Evolutionary conservation across 192 early-diverging fungal species (phyloP).

Genomic region (Coemansia sp.): DNA sequence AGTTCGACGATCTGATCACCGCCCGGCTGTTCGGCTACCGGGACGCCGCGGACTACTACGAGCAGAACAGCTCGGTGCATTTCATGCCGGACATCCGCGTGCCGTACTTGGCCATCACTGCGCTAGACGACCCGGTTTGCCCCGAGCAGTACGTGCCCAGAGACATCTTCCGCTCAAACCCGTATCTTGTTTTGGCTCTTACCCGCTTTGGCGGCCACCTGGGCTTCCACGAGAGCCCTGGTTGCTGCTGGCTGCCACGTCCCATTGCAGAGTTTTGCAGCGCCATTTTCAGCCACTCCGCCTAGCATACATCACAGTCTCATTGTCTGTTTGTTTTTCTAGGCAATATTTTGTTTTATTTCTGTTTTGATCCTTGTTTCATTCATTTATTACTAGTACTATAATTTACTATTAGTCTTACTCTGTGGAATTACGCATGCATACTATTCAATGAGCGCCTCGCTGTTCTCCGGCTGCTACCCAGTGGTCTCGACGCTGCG

Average conservation of each 20-base stretch:
- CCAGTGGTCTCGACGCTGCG: conserved; percentile 22
- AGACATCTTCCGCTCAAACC: conserved; percentile 71
- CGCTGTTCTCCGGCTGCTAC: conserved; percentile 3
- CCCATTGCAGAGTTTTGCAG: conserved; percentile 67
- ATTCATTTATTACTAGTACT: neutral
- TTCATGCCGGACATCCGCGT: conserved; percentile 64
- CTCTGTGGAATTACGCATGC: neutral
- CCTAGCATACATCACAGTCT: neutral
- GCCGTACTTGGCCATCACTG: conserved; percentile 81
- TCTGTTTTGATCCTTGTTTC: conserved; percentile 1
- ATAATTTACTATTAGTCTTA: neutral
- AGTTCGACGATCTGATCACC: conserved; percentile 85
- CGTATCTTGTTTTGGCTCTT: conserved; percentile 72
- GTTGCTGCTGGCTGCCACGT: conserved; percentile 57
- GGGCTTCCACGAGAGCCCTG: conserved; percentile 75
- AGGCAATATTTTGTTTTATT: neutral
- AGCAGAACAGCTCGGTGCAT: conserved; percentile 59
- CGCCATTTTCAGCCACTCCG: conserved; percentile 50
- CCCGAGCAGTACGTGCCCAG: conserved; percentile 63
- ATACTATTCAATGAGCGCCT: conserved; percentile 5
- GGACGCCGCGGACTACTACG: conserved; percentile 80
- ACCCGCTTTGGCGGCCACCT: conserved; percentile 88
- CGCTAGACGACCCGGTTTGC: conserved; percentile 91
- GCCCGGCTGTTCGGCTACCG: conserved; percentile 71
- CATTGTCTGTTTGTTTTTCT: neutral